Conservation (phyloP, 129 eudicot genomes). For the Glebionis coronaria region DNA sequence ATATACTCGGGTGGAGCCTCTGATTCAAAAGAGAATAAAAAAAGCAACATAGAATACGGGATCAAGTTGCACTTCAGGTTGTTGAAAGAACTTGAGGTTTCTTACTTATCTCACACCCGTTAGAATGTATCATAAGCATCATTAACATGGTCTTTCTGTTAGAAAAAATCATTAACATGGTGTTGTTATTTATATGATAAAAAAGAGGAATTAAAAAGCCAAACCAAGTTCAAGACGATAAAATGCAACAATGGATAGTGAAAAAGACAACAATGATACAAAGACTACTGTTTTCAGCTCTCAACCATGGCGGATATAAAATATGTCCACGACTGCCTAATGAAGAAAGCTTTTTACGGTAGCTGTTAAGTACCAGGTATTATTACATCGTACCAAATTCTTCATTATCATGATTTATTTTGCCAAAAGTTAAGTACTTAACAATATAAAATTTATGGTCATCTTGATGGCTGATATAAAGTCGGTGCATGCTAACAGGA, state of each 20-base stretch:
- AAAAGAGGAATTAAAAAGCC: slow-evolving; percentile 55
- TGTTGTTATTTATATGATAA: slow-evolving; percentile 36
- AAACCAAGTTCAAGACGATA: slow-evolving; percentile 28
- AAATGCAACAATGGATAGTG: slow-evolving; percentile 7
- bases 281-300: slow-evolving; percentile 30
- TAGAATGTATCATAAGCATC: neutral
- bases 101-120: neutral
- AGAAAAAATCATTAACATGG: no score
- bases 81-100: slow-evolving; percentile 69
- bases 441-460: neutral
- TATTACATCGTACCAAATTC: no score
- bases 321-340: slow-evolving; percentile 13
- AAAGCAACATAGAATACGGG: slow-evolving; percentile 24
- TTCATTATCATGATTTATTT: no score
- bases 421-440: no score
- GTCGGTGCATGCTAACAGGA: slow-evolving; percentile 71
- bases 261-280: slow-evolving; percentile 26
- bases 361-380: no score
- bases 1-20: no score
- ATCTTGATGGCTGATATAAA: slow-evolving; percentile 42
- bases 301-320: slow-evolving; percentile 11
- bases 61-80: slow-evolving; percentile 67
- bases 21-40: no score
- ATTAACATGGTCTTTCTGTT: neutral
- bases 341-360: neutral